Percentiles rank a stretch among this genome's conserved stretches.
phyloP scores from a whole-genome alignment of 2,329 filamentous ascomycete genomes.

The Blastomyces gilchristii region DNA sequence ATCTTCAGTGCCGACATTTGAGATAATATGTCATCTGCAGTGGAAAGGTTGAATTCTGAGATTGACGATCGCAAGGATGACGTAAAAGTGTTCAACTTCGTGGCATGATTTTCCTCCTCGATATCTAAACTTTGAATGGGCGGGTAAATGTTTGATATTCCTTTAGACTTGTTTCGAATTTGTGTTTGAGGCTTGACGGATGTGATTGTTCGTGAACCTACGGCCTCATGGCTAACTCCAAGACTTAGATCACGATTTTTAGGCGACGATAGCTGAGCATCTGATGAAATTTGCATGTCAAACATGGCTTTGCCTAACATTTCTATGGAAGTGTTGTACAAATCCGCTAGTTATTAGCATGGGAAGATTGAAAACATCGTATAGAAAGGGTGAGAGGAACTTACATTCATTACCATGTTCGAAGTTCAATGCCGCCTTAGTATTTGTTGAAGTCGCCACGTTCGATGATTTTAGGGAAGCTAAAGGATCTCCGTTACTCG shows the following conservation, averaged over 20 bases:
- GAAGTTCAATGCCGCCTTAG: slow-evolving; percentile 11
- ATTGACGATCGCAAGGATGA: background rate
- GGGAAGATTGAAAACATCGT: background rate
- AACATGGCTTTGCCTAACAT: background rate
- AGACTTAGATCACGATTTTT: background rate
- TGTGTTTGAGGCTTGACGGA: background rate
- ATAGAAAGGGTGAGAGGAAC: background rate
- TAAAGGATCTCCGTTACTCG: background rate
- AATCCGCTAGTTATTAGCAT: slow-evolving; percentile 3
- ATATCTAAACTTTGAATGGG: background rate
- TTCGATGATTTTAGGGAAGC: background rate
- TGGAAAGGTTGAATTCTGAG: background rate
- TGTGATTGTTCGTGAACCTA: background rate
- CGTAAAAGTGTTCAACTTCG: background rate
- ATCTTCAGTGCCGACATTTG: background rate
- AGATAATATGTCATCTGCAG: background rate
- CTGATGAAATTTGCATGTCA: background rate
- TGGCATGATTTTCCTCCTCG: background rate
- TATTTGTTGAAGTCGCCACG: slow-evolving; percentile 7
- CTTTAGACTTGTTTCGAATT: background rate
- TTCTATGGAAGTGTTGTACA: background rate
- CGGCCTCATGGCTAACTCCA: background rate
- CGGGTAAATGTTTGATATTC: background rate
- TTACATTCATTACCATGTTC: slow-evolving; percentile 12
- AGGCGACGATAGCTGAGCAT: background rate